These are phyloP conservation scores for Citrus sp. DNA, from an alignment of 345 rosid species.

Conservation along the genomic window DNA sequence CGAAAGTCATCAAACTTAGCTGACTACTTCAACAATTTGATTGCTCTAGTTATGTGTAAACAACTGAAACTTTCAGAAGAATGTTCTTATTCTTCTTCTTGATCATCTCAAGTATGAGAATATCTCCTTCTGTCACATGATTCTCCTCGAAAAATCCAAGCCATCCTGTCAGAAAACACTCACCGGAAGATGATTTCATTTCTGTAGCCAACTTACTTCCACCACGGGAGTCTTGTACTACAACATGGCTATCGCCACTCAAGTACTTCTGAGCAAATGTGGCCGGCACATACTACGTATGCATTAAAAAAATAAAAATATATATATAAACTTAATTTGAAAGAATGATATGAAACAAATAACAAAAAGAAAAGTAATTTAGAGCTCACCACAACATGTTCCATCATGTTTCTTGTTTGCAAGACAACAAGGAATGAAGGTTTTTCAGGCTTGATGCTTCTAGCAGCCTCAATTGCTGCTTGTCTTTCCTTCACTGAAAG, in stretches of 20 bases:
- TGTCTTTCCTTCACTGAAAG: constrained; percentile 20
- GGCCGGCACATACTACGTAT: constrained; percentile 13
- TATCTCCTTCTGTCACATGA: not conserved
- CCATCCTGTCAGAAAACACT: not conserved
- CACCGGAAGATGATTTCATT: not conserved
- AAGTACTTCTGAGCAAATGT: not conserved
- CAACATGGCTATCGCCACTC: not conserved
- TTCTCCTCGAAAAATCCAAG: not conserved
- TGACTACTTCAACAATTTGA: not conserved
- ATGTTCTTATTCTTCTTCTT: not conserved
- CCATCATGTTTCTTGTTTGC: not conserved
- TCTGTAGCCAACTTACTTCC: not conserved
- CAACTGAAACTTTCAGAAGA: not conserved
- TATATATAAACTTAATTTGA: too few species aligned
- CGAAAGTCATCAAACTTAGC: too few species aligned
- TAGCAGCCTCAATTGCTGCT: constrained; percentile 29
- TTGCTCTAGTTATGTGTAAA: not conserved
- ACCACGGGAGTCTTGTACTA: not conserved
- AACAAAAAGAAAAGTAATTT: too few species aligned
- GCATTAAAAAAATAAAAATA: not conserved
- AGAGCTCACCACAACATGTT: not conserved
- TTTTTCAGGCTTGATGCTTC: constrained; percentile 26
- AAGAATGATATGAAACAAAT: too few species aligned
- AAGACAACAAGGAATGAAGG: constrained; percentile 38
- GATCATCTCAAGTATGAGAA: not conserved